phyloP scores from a whole-genome alignment of 2,329 filamentous ascomycete species.

The Coniella vitis region DNA sequence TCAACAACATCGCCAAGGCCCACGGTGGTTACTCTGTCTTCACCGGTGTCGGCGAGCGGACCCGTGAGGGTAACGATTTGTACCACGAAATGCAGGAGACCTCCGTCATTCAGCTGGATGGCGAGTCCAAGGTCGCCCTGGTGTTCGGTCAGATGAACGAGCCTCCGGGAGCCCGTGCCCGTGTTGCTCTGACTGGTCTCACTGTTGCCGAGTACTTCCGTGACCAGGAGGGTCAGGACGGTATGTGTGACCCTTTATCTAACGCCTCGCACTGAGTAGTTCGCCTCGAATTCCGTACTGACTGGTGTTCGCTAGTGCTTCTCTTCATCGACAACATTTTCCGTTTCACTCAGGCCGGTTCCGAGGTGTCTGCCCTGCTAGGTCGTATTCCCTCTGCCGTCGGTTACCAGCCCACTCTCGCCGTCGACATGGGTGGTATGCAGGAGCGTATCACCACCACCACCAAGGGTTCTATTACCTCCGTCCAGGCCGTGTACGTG shows the following conservation, averaged over 20 bases:
- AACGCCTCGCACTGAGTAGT: too few species aligned
- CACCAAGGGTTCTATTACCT: slow-evolving; percentile 98
- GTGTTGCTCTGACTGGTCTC: slow-evolving; percentile 93
- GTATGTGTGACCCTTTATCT: slow-evolving; percentile 38
- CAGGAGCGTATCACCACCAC: slow-evolving; percentile 99
- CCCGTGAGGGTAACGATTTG: slow-evolving; percentile 99
- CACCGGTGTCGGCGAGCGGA: slow-evolving; percentile 99
- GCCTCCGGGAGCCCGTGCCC: slow-evolving; percentile 97
- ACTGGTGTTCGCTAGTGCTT: slow-evolving; percentile 53
- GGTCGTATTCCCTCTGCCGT: slow-evolving; percentile 99
- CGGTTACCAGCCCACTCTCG: slow-evolving; percentile 98
- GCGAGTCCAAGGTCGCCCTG: slow-evolving; percentile 98
- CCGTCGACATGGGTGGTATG: slow-evolving; percentile 98
- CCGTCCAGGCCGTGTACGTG: slow-evolving; percentile 99
- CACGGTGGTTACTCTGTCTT: slow-evolving; percentile 99
- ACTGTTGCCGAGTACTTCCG: slow-evolving; percentile 81
- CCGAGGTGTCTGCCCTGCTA: slow-evolving; percentile 97
- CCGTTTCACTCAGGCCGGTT: slow-evolving; percentile 99
- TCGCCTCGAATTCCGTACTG: not conserved
- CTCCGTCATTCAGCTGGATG: slow-evolving; percentile 97
- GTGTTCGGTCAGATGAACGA: slow-evolving; percentile 99
- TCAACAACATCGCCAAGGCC: slow-evolving; percentile 99
- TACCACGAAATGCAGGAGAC: slow-evolving; percentile 99
- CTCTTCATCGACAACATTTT: slow-evolving; percentile 99
- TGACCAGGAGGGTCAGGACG: slow-evolving; percentile 74